phyloP scores from a whole-genome alignment of 139 green algal species.

The Volvox africanus region DNA sequence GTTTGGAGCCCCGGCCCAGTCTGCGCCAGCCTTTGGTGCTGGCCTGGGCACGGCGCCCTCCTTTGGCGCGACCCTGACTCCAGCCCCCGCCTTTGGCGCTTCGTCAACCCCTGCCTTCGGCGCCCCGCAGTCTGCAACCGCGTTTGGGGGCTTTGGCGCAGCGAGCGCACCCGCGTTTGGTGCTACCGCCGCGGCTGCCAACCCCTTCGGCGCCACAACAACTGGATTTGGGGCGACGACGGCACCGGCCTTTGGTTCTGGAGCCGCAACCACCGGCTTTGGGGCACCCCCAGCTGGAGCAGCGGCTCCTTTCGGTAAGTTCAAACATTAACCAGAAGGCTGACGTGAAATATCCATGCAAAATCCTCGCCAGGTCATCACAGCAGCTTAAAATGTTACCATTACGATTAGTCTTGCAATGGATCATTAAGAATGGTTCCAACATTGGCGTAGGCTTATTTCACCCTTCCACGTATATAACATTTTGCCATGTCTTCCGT shows the following conservation, averaged over 20 bases:
- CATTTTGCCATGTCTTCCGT: no score
- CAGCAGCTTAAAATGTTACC: no score
- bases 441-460: no score
- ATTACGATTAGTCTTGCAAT: no score
- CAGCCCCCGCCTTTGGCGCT: conserved; percentile 58
- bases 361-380: no score
- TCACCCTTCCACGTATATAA: no score
- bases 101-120: conserved; percentile 68
- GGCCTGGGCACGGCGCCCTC: conserved; percentile 33
- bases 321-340: not conserved
- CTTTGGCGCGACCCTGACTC: conserved; percentile 50
- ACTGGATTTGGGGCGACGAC: conserved; percentile 56
- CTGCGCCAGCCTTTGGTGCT: conserved; percentile 56
- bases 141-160: conserved; percentile 65
- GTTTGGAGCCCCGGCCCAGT: conserved; percentile 51
- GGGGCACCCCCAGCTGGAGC: conserved; percentile 7
- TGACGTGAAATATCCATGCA: no score
- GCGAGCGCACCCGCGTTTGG: conserved; percentile 64
- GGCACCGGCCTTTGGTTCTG: conserved; percentile 48
- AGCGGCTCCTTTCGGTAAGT: conserved; percentile 31
- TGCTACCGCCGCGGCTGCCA: conserved; percentile 23
- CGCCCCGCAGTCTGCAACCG: conserved; percentile 50
- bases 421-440: no score
- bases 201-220: conserved; percentile 47
- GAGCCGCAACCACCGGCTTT: conserved; percentile 50